A percentile compares a stretch with the other conserved stretches of the same genome.
These are phyloP conservation scores for Vitis rupestris DNA, from an alignment of 164 flowering plant genomes.

Conservation along the genomic window DNA sequence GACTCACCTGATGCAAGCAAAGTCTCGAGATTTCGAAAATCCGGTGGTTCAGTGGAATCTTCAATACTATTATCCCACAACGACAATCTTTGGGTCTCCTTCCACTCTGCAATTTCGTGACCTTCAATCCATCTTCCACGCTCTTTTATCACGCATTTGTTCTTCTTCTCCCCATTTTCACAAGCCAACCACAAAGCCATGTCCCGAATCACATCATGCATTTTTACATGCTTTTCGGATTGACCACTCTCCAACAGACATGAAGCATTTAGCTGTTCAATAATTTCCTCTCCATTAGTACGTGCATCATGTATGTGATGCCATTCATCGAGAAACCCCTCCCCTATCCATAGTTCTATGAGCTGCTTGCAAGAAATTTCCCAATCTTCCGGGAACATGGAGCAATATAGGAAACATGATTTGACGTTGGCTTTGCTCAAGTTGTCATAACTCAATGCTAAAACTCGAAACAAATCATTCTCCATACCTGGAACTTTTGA, in stretches of 20 bases:
- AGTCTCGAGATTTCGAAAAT: too few relatives aligned
- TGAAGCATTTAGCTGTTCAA: not conserved
- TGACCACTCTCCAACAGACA: slow-evolving; percentile 1
- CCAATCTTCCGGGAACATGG: slow-evolving; percentile 12
- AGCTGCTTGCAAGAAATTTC: not conserved
- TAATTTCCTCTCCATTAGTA: slow-evolving; percentile 2
- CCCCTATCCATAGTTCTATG: slow-evolving; percentile 20
- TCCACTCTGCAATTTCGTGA: too few relatives aligned
- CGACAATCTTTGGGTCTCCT: too few relatives aligned
- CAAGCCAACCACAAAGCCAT: too few relatives aligned
- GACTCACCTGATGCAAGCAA: too few relatives aligned
- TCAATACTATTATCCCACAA: too few relatives aligned
- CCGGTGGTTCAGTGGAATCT: too few relatives aligned
- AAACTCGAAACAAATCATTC: not conserved
- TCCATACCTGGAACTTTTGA: slow-evolving; percentile 11
- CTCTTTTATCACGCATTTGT: too few relatives aligned
- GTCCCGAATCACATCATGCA: slow-evolving; percentile 19
- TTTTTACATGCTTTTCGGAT: not conserved
- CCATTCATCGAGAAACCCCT: slow-evolving; percentile 11
- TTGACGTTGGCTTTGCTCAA: not conserved
- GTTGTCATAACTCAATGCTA: slow-evolving; percentile 18
- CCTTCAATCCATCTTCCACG: too few relatives aligned
- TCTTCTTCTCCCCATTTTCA: too few relatives aligned
- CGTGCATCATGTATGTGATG: not conserved
- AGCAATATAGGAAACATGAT: slow-evolving; percentile 15